A percentile compares a stretch with the other conserved stretches of the same genome.
phyloP scores from a whole-genome alignment of 1,284 basidiomycete species.

The Cutaneotrichosporon daszewskae region DNA sequence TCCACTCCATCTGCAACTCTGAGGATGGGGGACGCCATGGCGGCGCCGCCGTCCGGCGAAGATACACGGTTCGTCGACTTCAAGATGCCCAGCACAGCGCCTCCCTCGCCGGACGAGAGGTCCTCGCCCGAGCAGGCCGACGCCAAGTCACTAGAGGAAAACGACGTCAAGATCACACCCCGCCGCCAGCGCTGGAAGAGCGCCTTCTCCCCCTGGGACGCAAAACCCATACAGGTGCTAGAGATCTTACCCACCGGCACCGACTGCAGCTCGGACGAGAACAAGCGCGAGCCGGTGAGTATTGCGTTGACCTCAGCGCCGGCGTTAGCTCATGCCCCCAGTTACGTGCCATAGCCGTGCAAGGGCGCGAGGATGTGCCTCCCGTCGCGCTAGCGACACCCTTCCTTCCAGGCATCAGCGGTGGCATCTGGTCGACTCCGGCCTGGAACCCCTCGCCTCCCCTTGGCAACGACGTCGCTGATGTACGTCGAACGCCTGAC shows the following conservation, averaged over 20 bases:
- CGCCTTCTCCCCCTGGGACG: no score
- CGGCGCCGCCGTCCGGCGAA: no score
- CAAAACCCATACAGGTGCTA: no score
- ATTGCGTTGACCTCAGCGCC: no score
- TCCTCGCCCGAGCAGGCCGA: no score
- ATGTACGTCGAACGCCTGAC: neutral
- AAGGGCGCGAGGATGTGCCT: neutral
- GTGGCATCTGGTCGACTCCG: constrained; percentile 14
- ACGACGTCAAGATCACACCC: neutral
- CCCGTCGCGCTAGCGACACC: constrained; percentile 11
- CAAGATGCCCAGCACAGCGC: no score
- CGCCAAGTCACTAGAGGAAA: neutral
- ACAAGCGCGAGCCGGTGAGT: constrained; percentile 5
- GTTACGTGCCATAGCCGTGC: neutral
- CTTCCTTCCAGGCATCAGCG: constrained; percentile 18
- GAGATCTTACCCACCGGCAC: no score
- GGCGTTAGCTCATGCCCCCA: neutral
- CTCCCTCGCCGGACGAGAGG: no score
- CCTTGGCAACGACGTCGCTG: neutral
- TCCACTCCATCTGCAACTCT: neutral
- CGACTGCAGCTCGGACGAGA: no score
- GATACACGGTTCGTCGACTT: no score
- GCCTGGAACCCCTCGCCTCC: neutral
- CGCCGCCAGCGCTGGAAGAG: constrained; percentile 6
- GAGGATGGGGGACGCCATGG: no score